Percentiles rank a stretch among this genome's conserved stretches.
phyloP scores from a whole-genome alignment of 2,329 filamentous ascomycete species.

The Talaromyces sp. region DNA sequence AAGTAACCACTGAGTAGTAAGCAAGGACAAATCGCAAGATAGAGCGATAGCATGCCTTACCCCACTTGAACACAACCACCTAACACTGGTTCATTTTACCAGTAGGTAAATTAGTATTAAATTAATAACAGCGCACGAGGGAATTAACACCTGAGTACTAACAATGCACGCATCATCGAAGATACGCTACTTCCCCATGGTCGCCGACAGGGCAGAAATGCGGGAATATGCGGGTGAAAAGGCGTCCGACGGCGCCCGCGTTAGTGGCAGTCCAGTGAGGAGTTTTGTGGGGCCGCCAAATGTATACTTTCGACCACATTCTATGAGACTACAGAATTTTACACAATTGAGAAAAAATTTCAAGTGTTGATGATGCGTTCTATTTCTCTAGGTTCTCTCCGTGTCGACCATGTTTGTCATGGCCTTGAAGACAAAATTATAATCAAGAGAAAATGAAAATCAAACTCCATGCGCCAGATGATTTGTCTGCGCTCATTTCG shows the following conservation, averaged over 20 bases:
- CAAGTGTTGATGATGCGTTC: not conserved
- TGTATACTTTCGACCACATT: not conserved
- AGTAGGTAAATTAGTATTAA: too few species aligned
- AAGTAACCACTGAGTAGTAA: not conserved
- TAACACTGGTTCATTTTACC: not conserved
- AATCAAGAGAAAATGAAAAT: not conserved
- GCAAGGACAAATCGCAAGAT: not conserved
- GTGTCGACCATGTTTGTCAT: not conserved
- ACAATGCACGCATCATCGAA: not conserved
- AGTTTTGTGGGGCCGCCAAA: not conserved
- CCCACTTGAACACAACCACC: not conserved
- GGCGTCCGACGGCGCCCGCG: not conserved
- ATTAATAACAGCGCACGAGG: constrained; percentile 5
- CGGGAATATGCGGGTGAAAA: not conserved
- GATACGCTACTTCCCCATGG: not conserved
- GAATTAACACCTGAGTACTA: not conserved
- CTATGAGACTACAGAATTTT: not conserved
- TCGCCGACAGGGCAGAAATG: not conserved
- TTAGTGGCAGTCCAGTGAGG: not conserved
- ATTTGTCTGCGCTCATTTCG: constrained; percentile 6
- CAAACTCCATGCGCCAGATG: constrained; percentile 9
- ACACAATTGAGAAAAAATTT: not conserved
- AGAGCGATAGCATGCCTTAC: not conserved
- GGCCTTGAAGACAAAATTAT: not conserved
- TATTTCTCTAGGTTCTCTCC: not conserved